Conservation (phyloP, 306 rosid genomes). For the Ormosia semicastrata region DNA sequence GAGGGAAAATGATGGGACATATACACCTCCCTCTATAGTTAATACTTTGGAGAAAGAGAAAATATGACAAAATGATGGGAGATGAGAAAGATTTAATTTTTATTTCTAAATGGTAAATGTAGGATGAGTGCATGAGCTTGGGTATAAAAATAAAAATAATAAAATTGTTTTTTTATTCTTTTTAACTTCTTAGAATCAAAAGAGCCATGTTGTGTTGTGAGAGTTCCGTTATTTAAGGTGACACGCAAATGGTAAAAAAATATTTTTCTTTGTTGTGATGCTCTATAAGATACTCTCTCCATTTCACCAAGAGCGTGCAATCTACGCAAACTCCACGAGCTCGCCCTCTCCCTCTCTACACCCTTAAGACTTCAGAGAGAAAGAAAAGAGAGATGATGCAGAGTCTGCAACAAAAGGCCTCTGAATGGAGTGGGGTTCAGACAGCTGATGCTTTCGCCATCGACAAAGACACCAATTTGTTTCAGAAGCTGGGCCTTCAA, state of each 20-base stretch:
- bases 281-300: not conserved
- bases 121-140: too few relatives aligned
- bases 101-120: too few relatives aligned
- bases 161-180: not conserved
- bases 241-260: too few relatives aligned
- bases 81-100: too few relatives aligned
- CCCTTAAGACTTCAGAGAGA: not conserved
- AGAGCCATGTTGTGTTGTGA: not conserved
- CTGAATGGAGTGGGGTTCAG: slow-evolving; percentile 80
- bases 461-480: slow-evolving; percentile 57
- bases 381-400: slow-evolving; percentile 51
- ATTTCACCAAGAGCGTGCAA: not conserved
- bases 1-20: too few relatives aligned
- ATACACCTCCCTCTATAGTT: too few relatives aligned
- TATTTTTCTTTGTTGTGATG: not conserved
- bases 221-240: too few relatives aligned
- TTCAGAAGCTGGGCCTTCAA: slow-evolving; percentile 68
- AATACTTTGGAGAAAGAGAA: too few relatives aligned
- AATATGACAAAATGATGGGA: too few relatives aligned
- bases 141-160: too few relatives aligned
- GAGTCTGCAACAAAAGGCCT: slow-evolving; percentile 69
- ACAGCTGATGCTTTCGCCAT: slow-evolving; percentile 65
- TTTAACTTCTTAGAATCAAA: not conserved
- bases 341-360: too few relatives aligned
- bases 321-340: not conserved